These are phyloP conservation scores for Globisporangium sylvaticum DNA, from an alignment of 352 stramenopile species.

Conservation along the genomic window DNA sequence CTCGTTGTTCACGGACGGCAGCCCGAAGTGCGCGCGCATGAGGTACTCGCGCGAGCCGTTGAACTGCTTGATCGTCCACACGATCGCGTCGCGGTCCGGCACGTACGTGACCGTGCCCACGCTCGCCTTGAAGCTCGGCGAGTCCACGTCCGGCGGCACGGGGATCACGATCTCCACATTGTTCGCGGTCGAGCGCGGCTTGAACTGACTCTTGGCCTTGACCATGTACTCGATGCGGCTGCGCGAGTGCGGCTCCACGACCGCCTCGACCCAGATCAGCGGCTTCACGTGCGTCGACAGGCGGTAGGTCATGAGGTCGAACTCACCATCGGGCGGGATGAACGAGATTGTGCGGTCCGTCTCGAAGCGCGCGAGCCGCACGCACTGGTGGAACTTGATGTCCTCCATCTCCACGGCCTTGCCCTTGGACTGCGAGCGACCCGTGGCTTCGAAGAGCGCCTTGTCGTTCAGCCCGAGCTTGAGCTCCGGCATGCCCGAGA, in stretches of 20 bases:
- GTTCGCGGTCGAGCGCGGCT: slow-evolving; percentile 97
- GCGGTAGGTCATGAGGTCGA: slow-evolving; percentile 99
- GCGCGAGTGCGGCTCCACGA: slow-evolving; percentile 97
- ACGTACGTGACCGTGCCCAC: slow-evolving; percentile 98
- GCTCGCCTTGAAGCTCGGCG: slow-evolving; percentile 97
- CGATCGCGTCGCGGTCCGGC: slow-evolving; percentile 96
- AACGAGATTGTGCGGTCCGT: slow-evolving; percentile 99
- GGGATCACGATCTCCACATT: slow-evolving; percentile 99
- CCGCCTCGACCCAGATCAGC: slow-evolving; percentile 97
- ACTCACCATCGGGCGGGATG: slow-evolving; percentile 99
- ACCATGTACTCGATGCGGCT: slow-evolving; percentile 98
- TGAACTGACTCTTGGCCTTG: slow-evolving; percentile 99
- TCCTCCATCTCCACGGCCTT: slow-evolving; percentile 99
- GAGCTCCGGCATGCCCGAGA: slow-evolving; percentile 98
- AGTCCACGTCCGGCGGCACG: slow-evolving; percentile 98
- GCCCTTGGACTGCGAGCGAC: slow-evolving; percentile 79
- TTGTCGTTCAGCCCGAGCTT: slow-evolving; percentile 99
- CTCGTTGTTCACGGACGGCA: slow-evolving; percentile 94
- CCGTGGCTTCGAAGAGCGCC: slow-evolving; percentile 98
- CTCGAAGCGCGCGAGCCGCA: slow-evolving; percentile 98
- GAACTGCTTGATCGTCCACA: slow-evolving; percentile 99
- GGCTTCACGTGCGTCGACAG: slow-evolving; percentile 99
- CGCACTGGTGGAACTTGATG: slow-evolving; percentile 99
- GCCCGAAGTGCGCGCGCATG: slow-evolving; percentile 99
- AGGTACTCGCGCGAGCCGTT: slow-evolving; percentile 97